Conservation (phyloP, 352 stramenopile species). For the Pythium chondricola region DNA sequence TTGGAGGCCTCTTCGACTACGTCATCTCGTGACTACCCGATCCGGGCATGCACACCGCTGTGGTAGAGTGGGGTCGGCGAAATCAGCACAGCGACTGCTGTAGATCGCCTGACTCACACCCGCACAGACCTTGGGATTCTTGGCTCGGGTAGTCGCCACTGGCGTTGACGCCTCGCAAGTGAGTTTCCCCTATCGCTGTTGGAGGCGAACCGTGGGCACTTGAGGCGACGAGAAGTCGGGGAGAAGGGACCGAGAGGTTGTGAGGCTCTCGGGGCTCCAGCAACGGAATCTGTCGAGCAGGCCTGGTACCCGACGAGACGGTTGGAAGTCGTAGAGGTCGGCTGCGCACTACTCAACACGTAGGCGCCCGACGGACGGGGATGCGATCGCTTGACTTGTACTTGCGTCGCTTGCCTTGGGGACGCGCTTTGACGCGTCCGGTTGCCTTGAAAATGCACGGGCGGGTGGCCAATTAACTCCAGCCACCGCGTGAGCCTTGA, state of each 20-base stretch:
- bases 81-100: not conserved
- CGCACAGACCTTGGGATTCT: not conserved
- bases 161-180: not conserved
- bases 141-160: not conserved
- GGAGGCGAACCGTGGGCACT: not conserved
- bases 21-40: not conserved
- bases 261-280: not conserved
- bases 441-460: too few species aligned
- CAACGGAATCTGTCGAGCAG: not conserved
- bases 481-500: too few species aligned
- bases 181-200: not conserved
- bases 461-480: too few species aligned
- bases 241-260: not conserved
- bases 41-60: conserved; percentile 7
- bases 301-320: too few species aligned
- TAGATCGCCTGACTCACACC: not conserved
- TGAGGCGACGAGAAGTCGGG: not conserved
- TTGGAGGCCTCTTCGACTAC: not conserved
- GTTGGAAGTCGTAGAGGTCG: not conserved
- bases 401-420: too few species aligned
- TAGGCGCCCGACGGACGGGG: too few species aligned
- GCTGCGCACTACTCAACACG: not conserved
- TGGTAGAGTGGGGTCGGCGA: not conserved
- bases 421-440: too few species aligned
- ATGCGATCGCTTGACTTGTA: too few species aligned